Evolutionary conservation across 805 yeast genomes (phyloP).

Genomic region (Barnettozyma pratensis): DNA sequence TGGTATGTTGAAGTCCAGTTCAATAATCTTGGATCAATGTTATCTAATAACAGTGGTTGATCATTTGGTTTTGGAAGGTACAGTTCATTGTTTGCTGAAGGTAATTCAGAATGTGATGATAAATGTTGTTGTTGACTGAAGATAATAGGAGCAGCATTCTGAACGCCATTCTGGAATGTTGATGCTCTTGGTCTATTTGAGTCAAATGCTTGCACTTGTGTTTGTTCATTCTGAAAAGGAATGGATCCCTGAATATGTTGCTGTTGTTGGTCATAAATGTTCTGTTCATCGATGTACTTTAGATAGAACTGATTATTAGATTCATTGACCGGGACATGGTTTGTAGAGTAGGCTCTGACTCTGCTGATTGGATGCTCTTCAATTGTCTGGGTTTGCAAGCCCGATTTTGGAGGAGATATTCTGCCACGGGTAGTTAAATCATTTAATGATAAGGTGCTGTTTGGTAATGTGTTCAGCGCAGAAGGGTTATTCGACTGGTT

Average conservation of each 20-base stretch:
- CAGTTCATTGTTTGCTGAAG: conserved; percentile 1
- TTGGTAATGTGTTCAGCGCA: conserved; percentile 4
- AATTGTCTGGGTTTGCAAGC: conserved; percentile 8
- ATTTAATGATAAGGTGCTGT: conserved; percentile 7
- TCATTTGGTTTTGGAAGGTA: conserved; percentile 12
- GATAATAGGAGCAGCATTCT: conserved; percentile 27
- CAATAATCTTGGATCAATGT: conserved; percentile 52
- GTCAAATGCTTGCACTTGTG: conserved; percentile 5
- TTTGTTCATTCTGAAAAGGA: conserved; percentile 8
- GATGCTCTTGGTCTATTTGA: conserved; percentile 37
- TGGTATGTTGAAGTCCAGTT: conserved; percentile 68
- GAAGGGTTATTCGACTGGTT: conserved; percentile 2
- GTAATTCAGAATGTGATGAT: neutral
- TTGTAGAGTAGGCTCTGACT: conserved; percentile 24
- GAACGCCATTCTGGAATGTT: conserved; percentile 29
- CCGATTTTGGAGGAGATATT: conserved; percentile 16
- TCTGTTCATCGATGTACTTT: conserved; percentile 11
- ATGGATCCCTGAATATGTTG: conserved; percentile 5
- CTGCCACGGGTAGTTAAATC: conserved; percentile 12
- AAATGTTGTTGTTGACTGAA: conserved; percentile 9
- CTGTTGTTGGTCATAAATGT: conserved; percentile 6
- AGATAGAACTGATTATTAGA: conserved; percentile 13
- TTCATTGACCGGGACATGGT: conserved; percentile 20
- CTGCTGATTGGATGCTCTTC: conserved; percentile 19
- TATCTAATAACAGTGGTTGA: conserved; percentile 41